Percentiles rank a stretch among this genome's conserved stretches.
Evolutionary conservation across 345 rosid genomes (phyloP).

Genomic region (Punica granatum): DNA sequence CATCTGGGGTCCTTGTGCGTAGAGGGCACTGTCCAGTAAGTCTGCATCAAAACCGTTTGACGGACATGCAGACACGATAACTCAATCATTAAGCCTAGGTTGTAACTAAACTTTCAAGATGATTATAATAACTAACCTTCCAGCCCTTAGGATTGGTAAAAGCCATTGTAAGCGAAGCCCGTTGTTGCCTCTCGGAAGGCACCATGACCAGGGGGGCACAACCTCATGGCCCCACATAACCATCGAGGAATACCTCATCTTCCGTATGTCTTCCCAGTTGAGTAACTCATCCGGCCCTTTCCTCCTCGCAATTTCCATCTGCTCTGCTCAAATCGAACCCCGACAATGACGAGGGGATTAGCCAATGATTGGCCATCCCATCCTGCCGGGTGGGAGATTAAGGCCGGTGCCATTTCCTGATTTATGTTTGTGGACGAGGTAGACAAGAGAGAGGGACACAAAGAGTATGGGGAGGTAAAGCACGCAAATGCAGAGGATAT

Average conservation of each 20-base stretch:
- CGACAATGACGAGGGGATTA: conserved; percentile 3
- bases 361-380: conserved; percentile 13
- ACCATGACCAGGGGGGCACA: conserved; percentile 39
- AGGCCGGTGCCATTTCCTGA: too few relatives aligned
- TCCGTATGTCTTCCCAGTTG: too few relatives aligned
- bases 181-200: conserved; percentile 35
- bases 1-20: conserved; percentile 12
- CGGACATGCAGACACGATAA: neutral
- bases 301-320: neutral
- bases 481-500: too few relatives aligned
- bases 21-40: conserved; percentile 14
- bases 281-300: neutral
- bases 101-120: neutral
- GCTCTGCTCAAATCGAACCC: neutral
- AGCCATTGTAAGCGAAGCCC: conserved; percentile 34
- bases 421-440: too few relatives aligned
- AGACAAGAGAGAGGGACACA: too few relatives aligned
- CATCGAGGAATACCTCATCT: too few relatives aligned
- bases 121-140: conserved; percentile 19
- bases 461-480: too few relatives aligned
- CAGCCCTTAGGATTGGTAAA: conserved; percentile 44
- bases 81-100: neutral
- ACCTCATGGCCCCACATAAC: conserved; percentile 39
- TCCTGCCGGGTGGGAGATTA: conserved; percentile 8
- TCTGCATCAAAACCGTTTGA: neutral